A percentile compares a stretch with the other conserved stretches of the same genome.
phyloP scores from a whole-genome alignment of 2,329 filamentous ascomycete species.

The Cladosporium sphaerospermum region DNA sequence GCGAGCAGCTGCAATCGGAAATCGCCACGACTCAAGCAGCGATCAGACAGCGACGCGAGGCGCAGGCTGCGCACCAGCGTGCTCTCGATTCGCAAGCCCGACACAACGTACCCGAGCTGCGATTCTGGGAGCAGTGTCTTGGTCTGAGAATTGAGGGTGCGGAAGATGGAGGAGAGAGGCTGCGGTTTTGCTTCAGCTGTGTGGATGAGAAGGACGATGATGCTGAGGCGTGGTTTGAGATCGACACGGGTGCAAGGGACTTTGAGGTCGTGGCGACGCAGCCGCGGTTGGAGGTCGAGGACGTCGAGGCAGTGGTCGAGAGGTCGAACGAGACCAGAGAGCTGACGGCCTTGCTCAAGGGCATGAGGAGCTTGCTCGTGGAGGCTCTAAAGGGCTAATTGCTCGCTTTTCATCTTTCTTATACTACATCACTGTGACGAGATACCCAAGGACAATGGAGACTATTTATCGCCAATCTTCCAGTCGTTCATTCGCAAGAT shows the following conservation, averaged over 20 bases:
- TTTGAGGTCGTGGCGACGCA: slow-evolving; percentile 77
- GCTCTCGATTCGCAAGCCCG: slow-evolving; percentile 77
- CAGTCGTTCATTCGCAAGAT: background rate
- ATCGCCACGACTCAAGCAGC: slow-evolving; percentile 61
- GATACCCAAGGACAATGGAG: background rate
- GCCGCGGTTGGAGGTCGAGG: slow-evolving; percentile 75
- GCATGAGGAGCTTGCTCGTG: slow-evolving; percentile 72
- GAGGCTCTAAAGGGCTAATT: slow-evolving; percentile 42
- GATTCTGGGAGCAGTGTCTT: slow-evolving; percentile 91
- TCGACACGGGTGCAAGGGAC: slow-evolving; percentile 72
- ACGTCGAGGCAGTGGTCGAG: slow-evolving; percentile 70
- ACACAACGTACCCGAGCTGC: slow-evolving; percentile 86
- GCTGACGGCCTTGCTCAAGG: slow-evolving; percentile 66
- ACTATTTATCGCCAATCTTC: no score
- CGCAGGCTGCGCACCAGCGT: slow-evolving; percentile 64
- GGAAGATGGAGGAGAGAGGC: slow-evolving; percentile 59
- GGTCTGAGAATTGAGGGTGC: slow-evolving; percentile 86
- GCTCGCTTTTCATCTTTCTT: background rate
- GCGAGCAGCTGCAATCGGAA: slow-evolving; percentile 50
- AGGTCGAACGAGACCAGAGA: slow-evolving; percentile 75
- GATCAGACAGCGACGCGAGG: slow-evolving; percentile 64
- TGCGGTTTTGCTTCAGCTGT: slow-evolving; percentile 87
- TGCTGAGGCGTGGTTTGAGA: slow-evolving; percentile 86
- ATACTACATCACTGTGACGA: background rate
- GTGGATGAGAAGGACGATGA: slow-evolving; percentile 84